phyloP scores from a whole-genome alignment of 768 basidiomycete genomes.

The Lentinula raphanica region DNA sequence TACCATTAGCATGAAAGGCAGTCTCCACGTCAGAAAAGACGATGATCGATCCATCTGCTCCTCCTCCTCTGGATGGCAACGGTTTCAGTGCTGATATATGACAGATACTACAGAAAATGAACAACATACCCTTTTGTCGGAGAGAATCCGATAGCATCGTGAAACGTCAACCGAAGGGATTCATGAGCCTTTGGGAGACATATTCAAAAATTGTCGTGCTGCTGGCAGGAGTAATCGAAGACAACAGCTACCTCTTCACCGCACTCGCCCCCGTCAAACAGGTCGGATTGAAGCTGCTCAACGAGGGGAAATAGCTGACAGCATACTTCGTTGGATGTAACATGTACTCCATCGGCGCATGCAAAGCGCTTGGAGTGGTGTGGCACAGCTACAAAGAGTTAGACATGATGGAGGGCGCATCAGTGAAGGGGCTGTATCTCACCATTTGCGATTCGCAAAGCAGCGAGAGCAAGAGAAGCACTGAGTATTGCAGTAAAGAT shows the following conservation, averaged over 20 bases:
- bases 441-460: not conserved
- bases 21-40: constrained; percentile 28
- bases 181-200: constrained; percentile 18
- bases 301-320: constrained; percentile 22
- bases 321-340: constrained; percentile 23
- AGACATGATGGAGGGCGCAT: not conserved
- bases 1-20: constrained; percentile 26
- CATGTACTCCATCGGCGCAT: constrained; percentile 24
- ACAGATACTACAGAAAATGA: not conserved
- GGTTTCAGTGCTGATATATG: too few relatives aligned
- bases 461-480: not conserved
- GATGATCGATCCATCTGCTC: constrained; percentile 33
- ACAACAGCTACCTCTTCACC: constrained; percentile 19
- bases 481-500: not conserved
- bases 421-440: not conserved
- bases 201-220: too few relatives aligned
- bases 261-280: constrained; percentile 25
- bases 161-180: constrained; percentile 31
- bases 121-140: constrained; percentile 23
- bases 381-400: not conserved
- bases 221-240: not conserved
- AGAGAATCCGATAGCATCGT: constrained; percentile 43
- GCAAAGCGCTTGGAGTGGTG: constrained; percentile 16
- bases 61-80: constrained; percentile 14
- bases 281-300: constrained; percentile 17